These are phyloP conservation scores for Didymella glomerata DNA, from an alignment of 2,329 filamentous ascomycete genomes.

Conservation along the genomic window DNA sequence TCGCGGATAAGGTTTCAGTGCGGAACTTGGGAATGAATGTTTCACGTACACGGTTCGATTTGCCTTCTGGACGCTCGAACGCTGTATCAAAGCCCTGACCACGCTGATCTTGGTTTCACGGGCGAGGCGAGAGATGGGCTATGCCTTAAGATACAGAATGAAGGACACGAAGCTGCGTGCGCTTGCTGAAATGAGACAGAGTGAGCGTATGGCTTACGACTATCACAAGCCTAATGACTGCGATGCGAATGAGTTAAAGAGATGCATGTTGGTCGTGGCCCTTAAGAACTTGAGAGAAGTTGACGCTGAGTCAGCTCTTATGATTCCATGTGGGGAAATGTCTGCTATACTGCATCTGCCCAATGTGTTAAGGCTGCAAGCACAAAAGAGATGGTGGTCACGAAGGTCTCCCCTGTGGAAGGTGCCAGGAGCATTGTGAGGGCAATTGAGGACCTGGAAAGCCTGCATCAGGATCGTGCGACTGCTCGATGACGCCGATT, in stretches of 20 bases:
- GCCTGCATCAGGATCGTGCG: background rate
- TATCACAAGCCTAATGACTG: background rate
- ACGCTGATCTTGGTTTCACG: background rate
- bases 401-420: conserved; percentile 2
- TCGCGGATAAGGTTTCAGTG: too few relatives aligned
- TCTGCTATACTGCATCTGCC: conserved; percentile 3
- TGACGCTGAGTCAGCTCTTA: background rate
- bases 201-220: background rate
- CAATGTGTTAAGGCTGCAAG: conserved; percentile 5
- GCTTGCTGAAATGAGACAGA: background rate
- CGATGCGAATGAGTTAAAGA: background rate
- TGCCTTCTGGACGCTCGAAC: background rate
- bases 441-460: background rate
- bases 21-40: too few relatives aligned
- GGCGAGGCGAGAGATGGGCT: background rate
- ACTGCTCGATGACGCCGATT: background rate
- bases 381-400: background rate
- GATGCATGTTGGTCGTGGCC: background rate
- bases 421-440: background rate
- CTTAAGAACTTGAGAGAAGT: background rate
- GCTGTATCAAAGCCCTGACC: background rate
- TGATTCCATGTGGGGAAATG: background rate
- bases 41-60: background rate
- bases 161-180: background rate
- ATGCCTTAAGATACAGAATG: background rate